phyloP scores from a whole-genome alignment of 768 basidiomycete genomes.

The Auriscalpium orientale region DNA sequence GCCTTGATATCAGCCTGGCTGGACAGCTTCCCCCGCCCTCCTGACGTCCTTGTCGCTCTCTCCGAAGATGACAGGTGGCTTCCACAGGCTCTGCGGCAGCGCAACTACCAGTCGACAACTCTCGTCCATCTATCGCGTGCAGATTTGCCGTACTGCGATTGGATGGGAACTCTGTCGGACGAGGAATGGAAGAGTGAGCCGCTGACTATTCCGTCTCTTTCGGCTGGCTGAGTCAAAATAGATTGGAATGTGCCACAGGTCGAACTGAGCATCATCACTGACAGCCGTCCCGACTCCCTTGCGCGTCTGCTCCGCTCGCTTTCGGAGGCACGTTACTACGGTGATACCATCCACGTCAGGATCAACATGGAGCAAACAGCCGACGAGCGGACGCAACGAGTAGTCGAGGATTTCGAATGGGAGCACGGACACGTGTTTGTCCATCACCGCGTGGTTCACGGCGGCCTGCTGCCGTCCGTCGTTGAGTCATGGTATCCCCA shows the following conservation, averaged over 20 bases:
- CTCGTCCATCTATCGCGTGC: slow-evolving; percentile 37
- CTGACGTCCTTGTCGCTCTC: slow-evolving; percentile 12
- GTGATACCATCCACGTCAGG: slow-evolving; percentile 55
- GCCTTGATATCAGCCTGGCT: slow-evolving; percentile 12
- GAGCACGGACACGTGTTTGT: slow-evolving; percentile 47
- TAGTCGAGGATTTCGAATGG: slow-evolving; percentile 52
- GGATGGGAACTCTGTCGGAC: slow-evolving; percentile 55
- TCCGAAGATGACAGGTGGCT: slow-evolving; percentile 4
- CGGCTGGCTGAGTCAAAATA: slow-evolving; percentile 24
- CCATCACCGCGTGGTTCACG: slow-evolving; percentile 71
- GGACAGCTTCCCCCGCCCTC: slow-evolving; percentile 11
- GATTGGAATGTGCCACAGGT: slow-evolving; percentile 70
- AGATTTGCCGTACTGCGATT: slow-evolving; percentile 47
- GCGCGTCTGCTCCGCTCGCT: slow-evolving; percentile 60
- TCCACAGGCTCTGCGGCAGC: not conserved
- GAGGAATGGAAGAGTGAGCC: slow-evolving; percentile 52
- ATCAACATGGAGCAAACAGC: slow-evolving; percentile 75
- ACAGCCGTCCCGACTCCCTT: slow-evolving; percentile 67
- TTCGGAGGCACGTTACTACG: slow-evolving; percentile 50
- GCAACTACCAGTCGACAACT: slow-evolving; percentile 16
- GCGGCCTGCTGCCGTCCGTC: slow-evolving; percentile 73
- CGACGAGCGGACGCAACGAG: slow-evolving; percentile 48
- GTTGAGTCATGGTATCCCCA: slow-evolving; percentile 87
- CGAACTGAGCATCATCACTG: slow-evolving; percentile 70
- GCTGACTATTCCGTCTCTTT: not conserved